Evolutionary conservation across 2,329 filamentous ascomycete genomes (phyloP).

Genomic region (Didymella arachidicola): DNA sequence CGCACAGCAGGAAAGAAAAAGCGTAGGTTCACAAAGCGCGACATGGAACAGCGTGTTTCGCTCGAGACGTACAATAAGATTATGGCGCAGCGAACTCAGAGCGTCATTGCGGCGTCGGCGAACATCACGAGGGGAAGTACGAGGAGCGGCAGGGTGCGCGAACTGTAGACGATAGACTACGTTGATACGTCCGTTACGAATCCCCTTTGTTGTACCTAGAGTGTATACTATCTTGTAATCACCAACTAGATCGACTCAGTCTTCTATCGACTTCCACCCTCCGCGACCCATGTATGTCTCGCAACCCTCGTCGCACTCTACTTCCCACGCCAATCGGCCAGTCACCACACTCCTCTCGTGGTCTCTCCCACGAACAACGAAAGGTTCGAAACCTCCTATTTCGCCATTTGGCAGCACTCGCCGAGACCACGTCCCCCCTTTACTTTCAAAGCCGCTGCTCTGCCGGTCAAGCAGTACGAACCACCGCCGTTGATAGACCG

Average conservation of each 20-base stretch:
- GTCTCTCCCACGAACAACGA: conserved; percentile 68
- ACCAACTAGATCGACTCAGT: neutral
- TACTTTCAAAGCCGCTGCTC: conserved; percentile 63
- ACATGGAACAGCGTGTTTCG: conserved; percentile 9
- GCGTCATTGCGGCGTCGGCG: neutral
- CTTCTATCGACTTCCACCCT: conserved; percentile 66
- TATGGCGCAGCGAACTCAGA: neutral
- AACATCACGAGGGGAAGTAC: neutral
- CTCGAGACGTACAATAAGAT: conserved; percentile 1
- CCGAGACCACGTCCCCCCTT: conserved; percentile 14
- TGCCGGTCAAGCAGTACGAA: conserved; percentile 69
- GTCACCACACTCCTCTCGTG: conserved; percentile 72
- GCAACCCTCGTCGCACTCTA: conserved; percentile 69
- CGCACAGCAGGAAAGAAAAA: conserved; percentile 6
- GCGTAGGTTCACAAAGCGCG: conserved; percentile 2
- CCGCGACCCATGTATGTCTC: conserved; percentile 63
- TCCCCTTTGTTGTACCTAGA: neutral
- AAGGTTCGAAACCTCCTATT: conserved; percentile 60
- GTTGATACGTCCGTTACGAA: neutral
- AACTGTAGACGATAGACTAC: conserved; percentile 1
- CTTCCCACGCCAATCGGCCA: conserved; percentile 65
- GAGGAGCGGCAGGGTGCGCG: conserved; percentile 3
- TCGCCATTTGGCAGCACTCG: conserved; percentile 1
- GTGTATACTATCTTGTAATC: neutral
- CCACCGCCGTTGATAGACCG: conserved; percentile 72